A percentile compares a stretch with the other conserved stretches of the same genome.
Evolutionary conservation across 75 land plant genomes (phyloP).

Genomic region (Cryptomeria japonica): DNA sequence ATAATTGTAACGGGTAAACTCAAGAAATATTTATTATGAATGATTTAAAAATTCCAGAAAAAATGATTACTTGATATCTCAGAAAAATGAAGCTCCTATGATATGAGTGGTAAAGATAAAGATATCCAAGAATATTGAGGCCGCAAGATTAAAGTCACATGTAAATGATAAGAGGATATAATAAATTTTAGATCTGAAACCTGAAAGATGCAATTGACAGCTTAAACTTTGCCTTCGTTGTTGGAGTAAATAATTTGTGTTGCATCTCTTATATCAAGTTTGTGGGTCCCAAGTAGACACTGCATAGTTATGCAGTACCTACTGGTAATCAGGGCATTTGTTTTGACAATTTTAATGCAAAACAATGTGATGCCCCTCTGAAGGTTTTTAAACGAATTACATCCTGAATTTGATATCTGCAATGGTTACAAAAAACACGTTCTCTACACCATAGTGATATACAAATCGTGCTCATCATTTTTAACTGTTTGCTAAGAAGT

Average conservation of each 20-base stretch:
- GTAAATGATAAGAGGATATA: not conserved
- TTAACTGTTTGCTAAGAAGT: not conserved
- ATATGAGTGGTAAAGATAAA: not conserved
- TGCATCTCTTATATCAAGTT: not conserved
- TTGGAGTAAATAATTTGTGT: not conserved
- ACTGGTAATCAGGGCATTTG: not conserved
- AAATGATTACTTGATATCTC: not conserved
- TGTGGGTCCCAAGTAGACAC: not conserved
- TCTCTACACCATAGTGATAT: not conserved
- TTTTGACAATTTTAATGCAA: conserved; percentile 5
- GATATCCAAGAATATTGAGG: not conserved
- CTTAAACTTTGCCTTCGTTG: not conserved
- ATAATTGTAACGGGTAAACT: not conserved
- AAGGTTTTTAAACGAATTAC: not conserved
- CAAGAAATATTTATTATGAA: not conserved
- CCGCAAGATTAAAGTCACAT: not conserved
- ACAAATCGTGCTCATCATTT: not conserved
- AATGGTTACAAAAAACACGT: not conserved
- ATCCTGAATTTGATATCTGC: not conserved
- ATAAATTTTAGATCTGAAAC: not conserved
- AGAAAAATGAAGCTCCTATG: not conserved
- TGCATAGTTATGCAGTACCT: not conserved
- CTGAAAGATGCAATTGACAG: not conserved
- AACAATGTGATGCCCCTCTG: not conserved
- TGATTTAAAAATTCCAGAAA: not conserved